phyloP scores from a whole-genome alignment of 2,329 filamentous ascomycete genomes.

The Cladosporium sp. region DNA sequence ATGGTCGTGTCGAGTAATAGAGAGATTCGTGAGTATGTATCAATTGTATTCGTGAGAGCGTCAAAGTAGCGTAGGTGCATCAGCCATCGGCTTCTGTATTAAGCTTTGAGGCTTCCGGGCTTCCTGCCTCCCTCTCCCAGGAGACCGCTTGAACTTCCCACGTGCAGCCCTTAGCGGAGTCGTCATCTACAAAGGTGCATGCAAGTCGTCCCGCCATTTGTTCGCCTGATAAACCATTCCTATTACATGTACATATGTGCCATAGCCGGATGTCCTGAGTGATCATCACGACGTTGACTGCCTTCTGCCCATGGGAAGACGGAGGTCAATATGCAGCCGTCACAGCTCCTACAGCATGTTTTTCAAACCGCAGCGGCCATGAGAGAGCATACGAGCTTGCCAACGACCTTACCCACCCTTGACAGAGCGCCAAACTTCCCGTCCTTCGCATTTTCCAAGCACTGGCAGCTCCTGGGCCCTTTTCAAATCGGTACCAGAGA shows the following conservation, averaged over 20 bases:
- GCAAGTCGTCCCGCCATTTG: background rate
- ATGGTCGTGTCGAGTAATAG: background rate
- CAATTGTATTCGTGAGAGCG: background rate
- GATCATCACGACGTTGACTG: background rate
- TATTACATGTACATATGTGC: background rate
- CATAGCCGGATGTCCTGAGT: background rate
- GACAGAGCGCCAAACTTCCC: background rate
- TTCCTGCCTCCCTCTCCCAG: conserved; percentile 8
- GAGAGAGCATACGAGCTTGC: background rate
- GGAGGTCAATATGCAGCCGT: conserved; percentile 6
- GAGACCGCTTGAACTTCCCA: background rate
- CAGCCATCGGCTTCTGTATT: background rate
- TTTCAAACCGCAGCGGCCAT: background rate
- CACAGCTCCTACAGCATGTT: background rate
- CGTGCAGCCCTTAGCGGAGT: conserved; percentile 6
- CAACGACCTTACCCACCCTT: background rate
- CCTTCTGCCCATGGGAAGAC: background rate
- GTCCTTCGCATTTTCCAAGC: conserved; percentile 20
- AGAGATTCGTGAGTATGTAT: no score
- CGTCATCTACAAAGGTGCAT: conserved; percentile 13
- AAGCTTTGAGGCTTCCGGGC: conserved; percentile 17
- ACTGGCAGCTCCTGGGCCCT: conserved; percentile 57
- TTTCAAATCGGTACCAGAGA: conserved; percentile 62
- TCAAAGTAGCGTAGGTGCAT: background rate
- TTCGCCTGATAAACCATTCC: background rate